Percentiles rank a stretch among this genome's conserved stretches.
Conservation (phyloP, 495 filamentous ascomycete species). For the Daldinia concentrica region DNA sequence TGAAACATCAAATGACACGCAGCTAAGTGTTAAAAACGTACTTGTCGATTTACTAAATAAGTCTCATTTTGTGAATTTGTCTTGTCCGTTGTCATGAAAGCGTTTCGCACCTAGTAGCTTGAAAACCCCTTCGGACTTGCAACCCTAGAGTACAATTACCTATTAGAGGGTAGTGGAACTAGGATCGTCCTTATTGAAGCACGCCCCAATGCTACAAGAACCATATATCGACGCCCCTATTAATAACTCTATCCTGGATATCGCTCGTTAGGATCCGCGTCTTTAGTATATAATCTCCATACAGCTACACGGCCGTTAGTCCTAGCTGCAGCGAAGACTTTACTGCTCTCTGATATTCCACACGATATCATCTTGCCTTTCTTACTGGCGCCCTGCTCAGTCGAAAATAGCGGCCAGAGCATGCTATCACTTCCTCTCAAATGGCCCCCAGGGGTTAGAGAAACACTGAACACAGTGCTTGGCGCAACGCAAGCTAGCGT, state of each 20-base stretch:
- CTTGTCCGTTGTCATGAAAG: too few species aligned
- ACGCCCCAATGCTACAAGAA: too few species aligned
- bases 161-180: too few species aligned
- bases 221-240: not conserved
- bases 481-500: constrained; percentile 8
- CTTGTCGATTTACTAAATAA: too few species aligned
- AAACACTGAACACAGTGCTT: constrained; percentile 4
- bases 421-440: constrained; percentile 1
- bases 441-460: not conserved
- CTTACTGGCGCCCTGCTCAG: not conserved
- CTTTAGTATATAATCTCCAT: constrained; percentile 11
- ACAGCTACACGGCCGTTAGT: not conserved
- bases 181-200: too few species aligned
- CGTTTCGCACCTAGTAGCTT: too few species aligned
- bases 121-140: too few species aligned
- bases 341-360: constrained; percentile 6
- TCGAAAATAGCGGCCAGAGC: constrained; percentile 3
- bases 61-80: too few species aligned
- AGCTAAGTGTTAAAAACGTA: too few species aligned
- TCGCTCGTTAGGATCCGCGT: constrained; percentile 2
- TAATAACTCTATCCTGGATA: constrained; percentile 1
- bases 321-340: constrained; percentile 1
- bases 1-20: not conserved
- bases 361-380: constrained; percentile 8
- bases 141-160: too few species aligned